phyloP scores from a whole-genome alignment of 352 stramenopile genomes.

The Blastocystis hominis region DNA sequence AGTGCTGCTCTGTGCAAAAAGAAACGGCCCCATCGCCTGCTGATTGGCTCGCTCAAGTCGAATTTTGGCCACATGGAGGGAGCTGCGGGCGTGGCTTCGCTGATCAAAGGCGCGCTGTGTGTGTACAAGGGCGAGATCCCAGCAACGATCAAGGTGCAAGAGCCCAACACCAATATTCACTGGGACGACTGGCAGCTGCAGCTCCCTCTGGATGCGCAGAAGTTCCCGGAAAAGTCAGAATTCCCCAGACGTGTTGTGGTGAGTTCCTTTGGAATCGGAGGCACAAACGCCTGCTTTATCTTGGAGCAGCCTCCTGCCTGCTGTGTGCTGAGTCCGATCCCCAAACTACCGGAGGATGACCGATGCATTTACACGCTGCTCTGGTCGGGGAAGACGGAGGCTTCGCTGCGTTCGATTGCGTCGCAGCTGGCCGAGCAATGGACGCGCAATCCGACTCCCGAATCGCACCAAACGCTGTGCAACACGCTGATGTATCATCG shows the following conservation, averaged over 20 bases:
- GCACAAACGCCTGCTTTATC: slow-evolving; percentile 55
- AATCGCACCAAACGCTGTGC: not conserved
- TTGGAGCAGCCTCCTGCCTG: not conserved
- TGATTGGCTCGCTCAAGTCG: slow-evolving; percentile 54
- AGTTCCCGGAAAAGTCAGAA: not conserved
- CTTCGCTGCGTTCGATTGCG: not conserved
- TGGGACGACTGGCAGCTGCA: slow-evolving; percentile 38
- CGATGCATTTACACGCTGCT: not conserved
- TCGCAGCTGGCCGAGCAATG: not conserved
- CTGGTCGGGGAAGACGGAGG: slow-evolving; percentile 15
- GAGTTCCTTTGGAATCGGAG: slow-evolving; percentile 51
- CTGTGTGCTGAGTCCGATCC: not conserved
- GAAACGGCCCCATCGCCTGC: not conserved
- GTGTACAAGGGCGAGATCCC: slow-evolving; percentile 48
- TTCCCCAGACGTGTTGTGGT: slow-evolving; percentile 1
- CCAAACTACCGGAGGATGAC: not conserved
- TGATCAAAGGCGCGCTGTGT: slow-evolving; percentile 45
- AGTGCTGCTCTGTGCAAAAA: slow-evolving; percentile 18
- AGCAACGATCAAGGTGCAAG: slow-evolving; percentile 37
- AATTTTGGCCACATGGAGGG: slow-evolving; percentile 58
- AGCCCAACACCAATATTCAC: slow-evolving; percentile 27
- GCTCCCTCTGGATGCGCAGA: not conserved
- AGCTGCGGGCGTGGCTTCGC: slow-evolving; percentile 17
- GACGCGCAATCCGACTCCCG: not conserved
- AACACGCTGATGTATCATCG: not conserved